Base-by-base conservation (phyloP, 2,329 filamentous ascomycete species). In the Helotiales sp. region DNA sequence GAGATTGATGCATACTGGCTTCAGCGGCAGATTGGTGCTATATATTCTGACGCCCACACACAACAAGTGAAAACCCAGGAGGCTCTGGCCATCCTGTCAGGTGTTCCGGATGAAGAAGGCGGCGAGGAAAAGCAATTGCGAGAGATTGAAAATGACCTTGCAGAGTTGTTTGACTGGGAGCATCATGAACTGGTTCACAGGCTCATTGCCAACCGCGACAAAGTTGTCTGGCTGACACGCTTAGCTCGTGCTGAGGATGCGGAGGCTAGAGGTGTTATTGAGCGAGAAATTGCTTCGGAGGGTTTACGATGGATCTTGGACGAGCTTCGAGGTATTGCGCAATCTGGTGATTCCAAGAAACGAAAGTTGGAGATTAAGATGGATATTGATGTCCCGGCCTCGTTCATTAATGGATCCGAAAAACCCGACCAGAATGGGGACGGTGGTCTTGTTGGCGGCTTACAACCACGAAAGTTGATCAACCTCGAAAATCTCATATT, bases 1-100 rank as follows among this genome's bases (percentile, higher is more conserved):
- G 93, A 97, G 66, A 97, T 99, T 70, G 96, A 99, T 79, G 95
- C 95, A 10, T 99, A 95, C 81, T 99, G 96, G 96, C 80, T 99
- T 67, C 96, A 98, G 79, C 87, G 96, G 71, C 92, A 97, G 76
- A 93, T 99, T 62, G 95, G 95, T 65, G 85, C 87, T 47, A 84
- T 97, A 2, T 98, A 98, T 77, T 86, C 92, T 13, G 96, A 99
- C 79, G 92, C 95, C 5, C 95, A 98, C 78, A 91, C 89, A 58
- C 95, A 97, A 77, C 93, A 97, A 75, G 93, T 96, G 77, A 98
- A 98, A 82, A 96, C 96, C 6, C 88, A 90, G 71, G 87, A 93
- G 72, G 94, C 93, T 0, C 84, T 99, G 63, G 87, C 90, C 40
- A 93, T 96, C 57, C 85, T 99, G 63, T 91, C 92, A 32, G 93